phyloP scores from a whole-genome alignment of 495 filamentous ascomycete species.

The Penicillium malachiteum region DNA sequence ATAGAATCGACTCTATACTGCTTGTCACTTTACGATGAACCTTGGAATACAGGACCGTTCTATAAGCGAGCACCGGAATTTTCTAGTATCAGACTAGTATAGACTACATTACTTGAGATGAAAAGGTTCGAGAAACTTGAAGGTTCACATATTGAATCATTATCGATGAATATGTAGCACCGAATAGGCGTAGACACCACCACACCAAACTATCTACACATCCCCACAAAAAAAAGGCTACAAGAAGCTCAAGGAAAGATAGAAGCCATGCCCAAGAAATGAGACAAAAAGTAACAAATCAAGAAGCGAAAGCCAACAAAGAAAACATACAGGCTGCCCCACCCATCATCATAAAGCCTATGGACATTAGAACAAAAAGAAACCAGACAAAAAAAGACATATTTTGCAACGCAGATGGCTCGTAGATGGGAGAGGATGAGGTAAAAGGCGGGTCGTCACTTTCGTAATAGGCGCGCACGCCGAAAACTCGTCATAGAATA shows the following conservation, averaged over 20 bases:
- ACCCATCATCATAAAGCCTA: slow-evolving; percentile 7
- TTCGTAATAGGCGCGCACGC: slow-evolving; percentile 17
- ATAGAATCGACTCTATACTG: neutral
- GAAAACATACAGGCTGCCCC: slow-evolving; percentile 4
- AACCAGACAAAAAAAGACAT: neutral
- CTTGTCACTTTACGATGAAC: too few species aligned
- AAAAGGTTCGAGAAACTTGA: neutral
- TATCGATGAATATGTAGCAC: slow-evolving; percentile 1
- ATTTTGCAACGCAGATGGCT: slow-evolving; percentile 7
- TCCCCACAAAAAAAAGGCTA: neutral
- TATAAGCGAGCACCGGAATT: too few species aligned
- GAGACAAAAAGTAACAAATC: neutral
- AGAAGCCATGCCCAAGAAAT: neutral
- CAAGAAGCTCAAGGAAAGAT: neutral
- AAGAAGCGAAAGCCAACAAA: neutral
- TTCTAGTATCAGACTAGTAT: too few species aligned
- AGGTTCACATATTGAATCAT: neutral
- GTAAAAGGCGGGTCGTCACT: slow-evolving; percentile 7
- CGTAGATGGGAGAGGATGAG: slow-evolving; percentile 12
- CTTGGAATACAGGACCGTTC: too few species aligned
- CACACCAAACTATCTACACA: neutral
- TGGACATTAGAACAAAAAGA: neutral
- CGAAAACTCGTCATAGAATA: slow-evolving; percentile 4
- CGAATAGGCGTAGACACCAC: neutral
- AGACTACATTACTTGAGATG: neutral